These are phyloP conservation scores for Geosmithia morbida DNA, from an alignment of 2,329 filamentous ascomycete genomes.

Conservation along the genomic window DNA sequence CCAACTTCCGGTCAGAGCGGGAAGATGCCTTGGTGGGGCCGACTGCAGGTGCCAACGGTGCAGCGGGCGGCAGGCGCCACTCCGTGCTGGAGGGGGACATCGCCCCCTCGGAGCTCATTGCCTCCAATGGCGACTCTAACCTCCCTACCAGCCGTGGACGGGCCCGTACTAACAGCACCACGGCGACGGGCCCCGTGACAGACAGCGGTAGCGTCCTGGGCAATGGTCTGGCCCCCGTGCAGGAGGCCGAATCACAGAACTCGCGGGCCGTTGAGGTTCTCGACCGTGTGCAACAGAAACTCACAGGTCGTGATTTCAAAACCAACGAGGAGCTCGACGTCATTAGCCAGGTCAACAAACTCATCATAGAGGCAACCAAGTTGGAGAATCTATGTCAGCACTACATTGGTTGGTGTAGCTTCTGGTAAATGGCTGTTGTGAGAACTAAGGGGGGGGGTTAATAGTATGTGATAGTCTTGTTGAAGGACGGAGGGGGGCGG, in stretches of 20 bases:
- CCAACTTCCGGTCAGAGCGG: constrained; percentile 50
- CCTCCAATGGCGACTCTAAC: constrained; percentile 21
- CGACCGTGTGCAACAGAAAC: constrained; percentile 82
- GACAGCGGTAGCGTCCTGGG: constrained; percentile 16
- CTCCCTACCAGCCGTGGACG: constrained; percentile 34
- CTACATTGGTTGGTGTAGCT: constrained; percentile 98
- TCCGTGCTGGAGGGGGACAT: constrained; percentile 55
- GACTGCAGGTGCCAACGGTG: constrained; percentile 23
- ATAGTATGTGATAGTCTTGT: background rate
- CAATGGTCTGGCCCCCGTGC: constrained; percentile 5
- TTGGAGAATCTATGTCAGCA: constrained; percentile 97
- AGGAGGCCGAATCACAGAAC: constrained; percentile 72
- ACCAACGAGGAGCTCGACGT: constrained; percentile 71
- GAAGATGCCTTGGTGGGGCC: constrained; percentile 36
- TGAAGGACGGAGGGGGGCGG: background rate
- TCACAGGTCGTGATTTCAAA: constrained; percentile 89
- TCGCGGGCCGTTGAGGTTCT: constrained; percentile 85
- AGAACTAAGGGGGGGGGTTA: background rate
- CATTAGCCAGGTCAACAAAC: constrained; percentile 79
- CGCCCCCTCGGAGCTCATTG: constrained; percentile 43
- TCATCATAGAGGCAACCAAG: constrained; percentile 91
- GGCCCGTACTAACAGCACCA: constrained; percentile 46
- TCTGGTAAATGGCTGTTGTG: constrained; percentile 53
- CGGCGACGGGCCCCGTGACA: constrained; percentile 16
- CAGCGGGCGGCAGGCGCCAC: constrained; percentile 35